Conservation (phyloP, 2,329 filamentous ascomycete species). For the Aspergillus versicolor region DNA sequence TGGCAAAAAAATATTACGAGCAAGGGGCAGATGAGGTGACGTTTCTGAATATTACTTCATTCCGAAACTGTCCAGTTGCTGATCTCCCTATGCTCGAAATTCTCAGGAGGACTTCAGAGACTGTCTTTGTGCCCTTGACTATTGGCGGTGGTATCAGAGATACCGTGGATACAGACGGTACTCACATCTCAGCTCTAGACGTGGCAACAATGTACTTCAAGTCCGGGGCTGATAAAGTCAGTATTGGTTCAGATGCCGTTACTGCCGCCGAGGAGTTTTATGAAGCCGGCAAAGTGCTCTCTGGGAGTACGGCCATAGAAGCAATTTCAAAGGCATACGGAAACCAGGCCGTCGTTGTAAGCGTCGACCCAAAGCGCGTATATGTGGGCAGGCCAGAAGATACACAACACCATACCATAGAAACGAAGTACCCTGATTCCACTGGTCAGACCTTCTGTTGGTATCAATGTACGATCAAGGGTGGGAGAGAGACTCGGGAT, state of each 20-base stretch:
- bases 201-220: slow-evolving; percentile 98
- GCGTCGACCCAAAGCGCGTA: slow-evolving; percentile 87
- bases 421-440: slow-evolving; percentile 68
- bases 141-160: slow-evolving; percentile 95
- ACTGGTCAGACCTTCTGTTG: slow-evolving; percentile 81
- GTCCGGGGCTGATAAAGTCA: slow-evolving; percentile 94
- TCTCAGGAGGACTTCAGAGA: slow-evolving; percentile 77
- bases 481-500: slow-evolving; percentile 89
- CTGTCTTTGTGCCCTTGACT: slow-evolving; percentile 93
- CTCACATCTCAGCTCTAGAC: slow-evolving; percentile 81
- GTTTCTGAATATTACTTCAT: slow-evolving; percentile 97
- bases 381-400: slow-evolving; percentile 71
- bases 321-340: slow-evolving; percentile 92
- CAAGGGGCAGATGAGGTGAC: slow-evolving; percentile 96
- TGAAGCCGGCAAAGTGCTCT: slow-evolving; percentile 64
- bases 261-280: slow-evolving; percentile 90
- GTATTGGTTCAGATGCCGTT: slow-evolving; percentile 93
- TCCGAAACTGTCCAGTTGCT: slow-evolving; percentile 88
- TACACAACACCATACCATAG: slow-evolving; percentile 73
- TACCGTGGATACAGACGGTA: slow-evolving; percentile 84
- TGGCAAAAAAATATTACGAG: slow-evolving; percentile 91
- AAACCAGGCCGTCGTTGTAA: slow-evolving; percentile 94
- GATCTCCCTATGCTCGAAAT: slow-evolving; percentile 97
- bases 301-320: slow-evolving; percentile 88
- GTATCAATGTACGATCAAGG: slow-evolving; percentile 98